phyloP scores from a whole-genome alignment of 2,329 filamentous ascomycete species.

The Ophiostoma sp. region DNA sequence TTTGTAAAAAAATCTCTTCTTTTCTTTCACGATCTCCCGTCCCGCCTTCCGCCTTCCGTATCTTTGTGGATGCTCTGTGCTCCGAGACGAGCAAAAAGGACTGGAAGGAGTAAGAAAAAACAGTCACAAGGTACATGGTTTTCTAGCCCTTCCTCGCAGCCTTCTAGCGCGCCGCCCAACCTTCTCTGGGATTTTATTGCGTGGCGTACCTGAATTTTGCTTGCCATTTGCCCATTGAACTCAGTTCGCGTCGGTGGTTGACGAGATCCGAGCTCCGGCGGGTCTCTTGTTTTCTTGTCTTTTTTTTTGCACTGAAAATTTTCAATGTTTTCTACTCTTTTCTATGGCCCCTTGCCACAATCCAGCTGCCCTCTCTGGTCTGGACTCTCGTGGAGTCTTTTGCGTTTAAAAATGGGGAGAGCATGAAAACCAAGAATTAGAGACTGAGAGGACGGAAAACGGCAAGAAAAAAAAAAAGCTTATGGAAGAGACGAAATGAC shows the following conservation, averaged over 20 bases:
- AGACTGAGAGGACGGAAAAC: not conserved
- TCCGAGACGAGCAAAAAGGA: not conserved
- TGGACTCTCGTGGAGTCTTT: not conserved
- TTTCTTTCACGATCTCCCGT: slow-evolving; percentile 2
- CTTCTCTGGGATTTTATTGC: not conserved
- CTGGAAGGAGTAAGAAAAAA: not conserved
- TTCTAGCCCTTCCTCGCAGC: slow-evolving; percentile 20
- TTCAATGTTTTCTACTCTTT: not conserved
- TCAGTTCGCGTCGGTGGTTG: slow-evolving; percentile 7
- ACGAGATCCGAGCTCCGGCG: not conserved
- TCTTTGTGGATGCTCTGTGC: not conserved
- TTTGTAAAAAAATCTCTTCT: not conserved
- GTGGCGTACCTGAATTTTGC: slow-evolving; percentile 5
- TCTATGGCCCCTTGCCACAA: not conserved
- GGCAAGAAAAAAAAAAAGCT: not conserved
- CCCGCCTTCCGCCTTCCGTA: not conserved
- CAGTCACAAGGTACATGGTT: slow-evolving; percentile 10
- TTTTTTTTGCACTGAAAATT: not conserved
- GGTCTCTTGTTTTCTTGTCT: not conserved
- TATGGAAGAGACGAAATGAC: not conserved
- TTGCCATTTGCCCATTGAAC: not conserved
- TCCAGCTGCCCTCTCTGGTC: not conserved
- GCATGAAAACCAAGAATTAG: not conserved
- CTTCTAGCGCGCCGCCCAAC: slow-evolving; percentile 13
- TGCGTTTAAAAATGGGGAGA: not conserved